A percentile compares a stretch with the other conserved stretches of the same genome.
Evolutionary conservation across 139 green algal species (phyloP).

Genomic region (Chlamydomonas applanata): DNA sequence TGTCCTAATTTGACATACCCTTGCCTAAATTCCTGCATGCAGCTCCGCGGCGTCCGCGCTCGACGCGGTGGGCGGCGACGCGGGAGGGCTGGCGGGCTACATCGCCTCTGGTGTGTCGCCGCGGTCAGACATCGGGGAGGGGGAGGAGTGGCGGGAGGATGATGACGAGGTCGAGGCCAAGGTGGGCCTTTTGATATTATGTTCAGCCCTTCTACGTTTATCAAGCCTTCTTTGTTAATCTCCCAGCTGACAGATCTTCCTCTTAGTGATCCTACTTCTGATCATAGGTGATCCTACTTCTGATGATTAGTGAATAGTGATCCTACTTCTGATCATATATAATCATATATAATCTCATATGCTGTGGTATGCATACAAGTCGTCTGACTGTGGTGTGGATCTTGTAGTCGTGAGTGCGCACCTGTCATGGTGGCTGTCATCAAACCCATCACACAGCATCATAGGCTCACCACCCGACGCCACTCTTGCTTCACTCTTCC

Average conservation of each 20-base stretch:
- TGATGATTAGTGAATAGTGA: too few species aligned
- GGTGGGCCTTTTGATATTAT: conserved; percentile 4
- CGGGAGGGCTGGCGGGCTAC: conserved; percentile 19
- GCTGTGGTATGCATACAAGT: not conserved
- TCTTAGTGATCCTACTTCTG: too few species aligned
- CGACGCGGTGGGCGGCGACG: conserved; percentile 32
- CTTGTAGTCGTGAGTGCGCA: too few species aligned
- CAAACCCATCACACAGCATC: too few species aligned
- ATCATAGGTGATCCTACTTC: too few species aligned
- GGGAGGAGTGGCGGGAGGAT: conserved; percentile 26
- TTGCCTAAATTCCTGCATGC: not conserved
- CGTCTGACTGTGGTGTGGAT: too few species aligned
- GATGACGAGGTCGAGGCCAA: conserved; percentile 31
- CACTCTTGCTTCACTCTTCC: not conserved
- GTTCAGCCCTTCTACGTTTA: too few species aligned
- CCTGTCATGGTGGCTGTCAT: too few species aligned
- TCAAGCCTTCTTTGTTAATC: too few species aligned
- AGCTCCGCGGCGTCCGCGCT: not conserved
- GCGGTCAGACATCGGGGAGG: conserved; percentile 35
- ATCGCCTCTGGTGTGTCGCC: conserved; percentile 31
- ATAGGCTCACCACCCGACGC: too few species aligned
- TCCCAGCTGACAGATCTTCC: too few species aligned
- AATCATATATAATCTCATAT: not conserved
- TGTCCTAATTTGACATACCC: not conserved
- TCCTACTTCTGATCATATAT: not conserved